Evolutionary conservation across 129 eudicot genomes (phyloP), one percentile per base, ranked within the genome.

Genomic region (Centaurea solstitialis): DNA sequence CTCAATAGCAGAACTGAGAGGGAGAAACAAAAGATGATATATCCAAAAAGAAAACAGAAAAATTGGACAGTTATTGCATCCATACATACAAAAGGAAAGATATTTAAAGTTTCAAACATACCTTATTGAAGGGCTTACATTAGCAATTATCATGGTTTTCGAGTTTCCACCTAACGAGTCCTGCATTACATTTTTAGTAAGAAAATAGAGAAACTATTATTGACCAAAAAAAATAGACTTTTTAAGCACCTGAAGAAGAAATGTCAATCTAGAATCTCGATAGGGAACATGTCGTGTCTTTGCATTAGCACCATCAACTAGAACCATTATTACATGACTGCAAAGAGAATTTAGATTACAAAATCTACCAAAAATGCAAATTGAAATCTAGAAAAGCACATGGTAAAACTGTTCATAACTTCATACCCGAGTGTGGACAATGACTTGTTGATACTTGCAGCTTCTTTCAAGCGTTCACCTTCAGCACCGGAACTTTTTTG

Each of bases 121-220:
- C 98, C 98, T 84, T 38, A 90, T 81, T 61, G 98, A 92, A 76
- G 98, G 97, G 94, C 96, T 92, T 80, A 94, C 91, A 59, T 94
- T 94, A 78, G 98, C 94, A 15, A 94, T 94, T 73, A 94, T 94
- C 92, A 90, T 90, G 43, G 98, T 94, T 87, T 94, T 94, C 13
- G 98, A 88, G 92, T 94, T 94, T 79, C 98, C 98, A 39, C 98
- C 98, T 61, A 94, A 78, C 17, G 98, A 94, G 65, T 94, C 98
- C 98, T 94, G 90, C 67, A 83, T 62, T 76, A 39, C 35, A 69
- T 75, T 50, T 77, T 45, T 69, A 82, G 67, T 30, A 38, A 59
- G 33, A 43, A 67, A 23, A 50, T 4, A 26, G 45, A 6, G 43
- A 26, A 13, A 18, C 73, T 47, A 38, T 11, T 20, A n/a, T n/a